These are phyloP conservation scores for Cyclotella cryptica DNA, from an alignment of 108 stramenopile genomes.

Conservation along the genomic window DNA sequence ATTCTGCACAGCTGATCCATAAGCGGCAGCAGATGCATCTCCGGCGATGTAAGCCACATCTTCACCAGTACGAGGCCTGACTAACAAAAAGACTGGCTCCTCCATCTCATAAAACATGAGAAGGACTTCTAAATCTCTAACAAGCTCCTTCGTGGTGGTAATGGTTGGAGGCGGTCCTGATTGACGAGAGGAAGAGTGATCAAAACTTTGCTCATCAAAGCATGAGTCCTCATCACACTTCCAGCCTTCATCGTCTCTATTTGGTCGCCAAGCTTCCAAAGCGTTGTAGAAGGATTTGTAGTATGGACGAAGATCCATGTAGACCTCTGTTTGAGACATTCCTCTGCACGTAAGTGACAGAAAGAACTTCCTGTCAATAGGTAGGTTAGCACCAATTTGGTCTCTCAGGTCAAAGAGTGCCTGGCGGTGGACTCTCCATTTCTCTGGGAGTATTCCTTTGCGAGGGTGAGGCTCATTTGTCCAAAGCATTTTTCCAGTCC, in stretches of 20 bases:
- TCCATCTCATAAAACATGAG: background rate
- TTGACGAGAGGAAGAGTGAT: background rate
- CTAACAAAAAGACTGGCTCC: background rate
- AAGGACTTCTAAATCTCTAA: background rate
- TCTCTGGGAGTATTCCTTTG: constrained; percentile 2
- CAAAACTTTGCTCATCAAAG: background rate
- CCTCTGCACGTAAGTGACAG: background rate
- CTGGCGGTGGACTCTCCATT: constrained; percentile 2
- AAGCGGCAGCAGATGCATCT: constrained; percentile 7
- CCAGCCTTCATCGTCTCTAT: constrained; percentile 12
- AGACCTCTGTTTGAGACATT: constrained; percentile 4
- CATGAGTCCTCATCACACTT: background rate
- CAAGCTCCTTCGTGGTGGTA: background rate
- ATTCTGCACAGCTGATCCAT: background rate
- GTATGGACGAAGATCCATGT: constrained; percentile 4
- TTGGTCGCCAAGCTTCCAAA: constrained; percentile 15
- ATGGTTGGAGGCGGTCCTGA: background rate
- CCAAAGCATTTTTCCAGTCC: too few relatives aligned
- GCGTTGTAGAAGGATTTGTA: too few relatives aligned
- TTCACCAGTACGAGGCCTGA: background rate
- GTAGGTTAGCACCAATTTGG: background rate
- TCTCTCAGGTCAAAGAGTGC: background rate
- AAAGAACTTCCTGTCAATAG: background rate
- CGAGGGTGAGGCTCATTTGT: too few relatives aligned
- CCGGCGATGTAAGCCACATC: constrained; percentile 15